phyloP scores from a whole-genome alignment of 129 eudicot genomes.

The Heracleum sosnowskyi region DNA sequence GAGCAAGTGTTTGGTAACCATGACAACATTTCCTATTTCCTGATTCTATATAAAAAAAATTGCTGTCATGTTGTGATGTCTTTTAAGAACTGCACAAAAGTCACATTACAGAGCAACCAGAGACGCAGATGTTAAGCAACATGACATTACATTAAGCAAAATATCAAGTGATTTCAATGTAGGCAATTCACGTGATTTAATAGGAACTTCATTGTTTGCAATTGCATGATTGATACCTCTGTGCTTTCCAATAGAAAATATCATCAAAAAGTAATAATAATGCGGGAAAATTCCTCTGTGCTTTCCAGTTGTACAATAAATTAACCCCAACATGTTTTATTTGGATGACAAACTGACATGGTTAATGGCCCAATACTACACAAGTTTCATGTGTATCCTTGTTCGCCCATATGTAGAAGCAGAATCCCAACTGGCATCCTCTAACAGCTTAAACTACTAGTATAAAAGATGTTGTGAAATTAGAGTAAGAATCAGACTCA shows the following conservation, averaged over 20 bases:
- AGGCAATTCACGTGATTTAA: slow-evolving; percentile 5
- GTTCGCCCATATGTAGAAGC: background rate
- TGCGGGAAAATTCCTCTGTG: background rate
- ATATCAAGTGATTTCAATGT: too few relatives aligned
- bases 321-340: too few relatives aligned
- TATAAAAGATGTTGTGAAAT: background rate
- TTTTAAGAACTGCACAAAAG: too few relatives aligned
- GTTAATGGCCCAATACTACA: too few relatives aligned
- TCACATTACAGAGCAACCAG: too few relatives aligned
- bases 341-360: too few relatives aligned
- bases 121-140: too few relatives aligned
- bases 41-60: too few relatives aligned
- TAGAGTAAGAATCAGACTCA: slow-evolving; percentile 20
- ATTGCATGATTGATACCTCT: slow-evolving; percentile 21
- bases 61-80: too few relatives aligned
- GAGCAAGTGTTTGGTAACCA: slow-evolving; percentile 38
- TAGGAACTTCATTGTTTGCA: slow-evolving; percentile 19
- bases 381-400: background rate
- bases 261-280: background rate
- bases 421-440: background rate
- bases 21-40: too few relatives aligned
- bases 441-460: background rate
- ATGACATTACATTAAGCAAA: too few relatives aligned
- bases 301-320: too few relatives aligned
- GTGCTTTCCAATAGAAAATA: slow-evolving; percentile 2